phyloP scores from a whole-genome alignment of 1,284 basidiomycete genomes.

The Austroboletus novae-zelandiae region DNA sequence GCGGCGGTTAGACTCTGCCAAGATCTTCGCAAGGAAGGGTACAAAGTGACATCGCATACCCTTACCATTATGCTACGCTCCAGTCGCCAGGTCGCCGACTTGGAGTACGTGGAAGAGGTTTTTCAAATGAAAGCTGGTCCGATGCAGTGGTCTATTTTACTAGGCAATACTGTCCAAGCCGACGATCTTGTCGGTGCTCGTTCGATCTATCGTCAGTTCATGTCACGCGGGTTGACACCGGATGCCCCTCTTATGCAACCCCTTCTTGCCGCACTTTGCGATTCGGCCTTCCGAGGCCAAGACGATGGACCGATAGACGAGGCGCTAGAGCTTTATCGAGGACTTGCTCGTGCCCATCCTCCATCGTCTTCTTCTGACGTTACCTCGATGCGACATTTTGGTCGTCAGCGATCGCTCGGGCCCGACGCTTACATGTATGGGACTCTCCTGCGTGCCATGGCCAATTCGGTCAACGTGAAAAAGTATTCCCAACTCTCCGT shows the following conservation, averaged over 20 bases:
- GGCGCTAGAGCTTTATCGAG: slow-evolving; percentile 51
- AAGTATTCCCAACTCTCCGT: slow-evolving; percentile 50
- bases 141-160: slow-evolving; percentile 50
- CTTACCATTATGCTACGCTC: slow-evolving; percentile 38
- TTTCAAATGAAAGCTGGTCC: slow-evolving; percentile 40
- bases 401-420: slow-evolving; percentile 33
- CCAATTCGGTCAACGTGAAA: slow-evolving; percentile 40
- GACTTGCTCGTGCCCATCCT: slow-evolving; percentile 35
- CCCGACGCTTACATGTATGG: slow-evolving; percentile 54
- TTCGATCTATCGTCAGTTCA: slow-evolving; percentile 46
- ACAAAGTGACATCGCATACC: slow-evolving; percentile 34
- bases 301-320: slow-evolving; percentile 43
- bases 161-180: slow-evolving; percentile 45
- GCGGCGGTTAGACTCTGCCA: slow-evolving; percentile 27
- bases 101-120: slow-evolving; percentile 42
- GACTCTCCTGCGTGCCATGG: slow-evolving; percentile 53
- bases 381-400: slow-evolving; percentile 13
- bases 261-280: slow-evolving; percentile 51
- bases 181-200: slow-evolving; percentile 41
- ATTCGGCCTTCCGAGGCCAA: slow-evolving; percentile 33
- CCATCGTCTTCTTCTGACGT: slow-evolving; percentile 9
- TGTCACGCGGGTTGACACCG: slow-evolving; percentile 41
- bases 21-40: slow-evolving; percentile 33
- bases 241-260: slow-evolving; percentile 49
- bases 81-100: slow-evolving; percentile 38